Base-by-base conservation (phyloP, 768 basidiomycete species). In the Boletus insuetus region DNA sequence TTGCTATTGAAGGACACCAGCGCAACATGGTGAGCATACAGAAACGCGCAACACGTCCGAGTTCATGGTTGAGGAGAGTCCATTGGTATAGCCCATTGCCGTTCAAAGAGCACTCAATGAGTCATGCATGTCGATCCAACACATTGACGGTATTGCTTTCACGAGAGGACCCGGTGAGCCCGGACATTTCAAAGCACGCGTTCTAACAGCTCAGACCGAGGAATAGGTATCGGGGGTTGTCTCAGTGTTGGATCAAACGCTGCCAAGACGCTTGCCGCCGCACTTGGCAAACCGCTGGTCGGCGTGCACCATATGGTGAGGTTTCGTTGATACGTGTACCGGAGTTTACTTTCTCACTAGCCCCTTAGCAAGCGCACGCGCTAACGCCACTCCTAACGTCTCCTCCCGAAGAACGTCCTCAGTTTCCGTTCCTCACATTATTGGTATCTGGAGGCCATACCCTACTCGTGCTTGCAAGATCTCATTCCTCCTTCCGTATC, bases 371-470 rank as follows among this genome's bases (percentile, higher is more conserved):
- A 91, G 95, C 90, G 0, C 96, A 97, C 65, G 91, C 95, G 0
- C 75, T 95, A 0, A 95, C 91, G 0, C 79, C 88, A 0, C 70
- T 91, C 24, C 78, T 96, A 14, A 91, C 94, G 0, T 73, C 79
- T 9, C 73, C 70, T 51, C 55, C 72, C 0, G 51, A 59, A 11
- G 62, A 78, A 22, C 50, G 76, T 64, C 72, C 93, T 69, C 50
- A 63, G 22, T 98, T 89, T 68, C 96, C 96, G 0, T 98, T 95
- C 75, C 79, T 98, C 35, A 87, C 89, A 0, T 77, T 98, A 13
- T 79, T 98, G 17, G 78, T 96, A 46, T 95, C 94, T 0, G 96
- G 96, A n/a, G 95, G 95, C 3, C 96, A 98, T 68, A 94, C 95
- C 0, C 77, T 98, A 38, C 79, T 98, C 37, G 77, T 97, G 1